These are phyloP conservation scores for Penicillium sp. DNA, from an alignment of 2,329 filamentous ascomycete species.

Conservation along the genomic window DNA sequence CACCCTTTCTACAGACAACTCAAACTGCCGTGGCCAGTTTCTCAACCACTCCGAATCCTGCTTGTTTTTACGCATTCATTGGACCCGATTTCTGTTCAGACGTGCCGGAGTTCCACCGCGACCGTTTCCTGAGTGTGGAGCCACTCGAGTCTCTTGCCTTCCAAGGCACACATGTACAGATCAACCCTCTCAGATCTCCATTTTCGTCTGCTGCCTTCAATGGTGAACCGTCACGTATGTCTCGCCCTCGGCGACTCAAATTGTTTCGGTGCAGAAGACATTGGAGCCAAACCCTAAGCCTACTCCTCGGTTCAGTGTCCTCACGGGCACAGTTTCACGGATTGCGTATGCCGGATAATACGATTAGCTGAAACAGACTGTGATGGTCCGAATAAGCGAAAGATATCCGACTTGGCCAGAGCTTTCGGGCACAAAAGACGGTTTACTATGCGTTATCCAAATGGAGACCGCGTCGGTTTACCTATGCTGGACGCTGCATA, in stretches of 20 bases:
- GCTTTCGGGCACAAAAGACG: slow-evolving; percentile 42
- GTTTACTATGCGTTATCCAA: slow-evolving; percentile 45
- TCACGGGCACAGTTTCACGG: slow-evolving; percentile 60
- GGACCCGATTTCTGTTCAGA: slow-evolving; percentile 16
- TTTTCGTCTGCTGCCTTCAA: slow-evolving; percentile 54
- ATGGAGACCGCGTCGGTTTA: slow-evolving; percentile 51
- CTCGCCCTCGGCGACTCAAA: slow-evolving; percentile 34
- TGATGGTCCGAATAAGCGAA: slow-evolving; percentile 34
- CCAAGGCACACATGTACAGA: slow-evolving; percentile 54
- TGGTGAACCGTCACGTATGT: slow-evolving; percentile 35
- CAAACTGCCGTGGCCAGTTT: background rate
- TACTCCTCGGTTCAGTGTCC: slow-evolving; percentile 59
- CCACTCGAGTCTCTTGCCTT: slow-evolving; percentile 39
- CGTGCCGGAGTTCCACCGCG: slow-evolving; percentile 8
- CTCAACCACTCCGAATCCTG: slow-evolving; percentile 3
- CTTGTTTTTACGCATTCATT: slow-evolving; percentile 10
- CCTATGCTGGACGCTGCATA: slow-evolving; percentile 57
- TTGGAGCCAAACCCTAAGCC: slow-evolving; percentile 97
- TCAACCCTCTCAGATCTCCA: slow-evolving; percentile 76
- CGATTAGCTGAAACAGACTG: slow-evolving; percentile 57
- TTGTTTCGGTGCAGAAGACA: slow-evolving; percentile 57
- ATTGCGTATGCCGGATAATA: slow-evolving; percentile 64
- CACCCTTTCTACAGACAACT: background rate
- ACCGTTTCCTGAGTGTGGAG: slow-evolving; percentile 20
- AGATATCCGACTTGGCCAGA: slow-evolving; percentile 46